phyloP scores from a whole-genome alignment of 495 filamentous ascomycete genomes.

The Glutinoglossum americanum region DNA sequence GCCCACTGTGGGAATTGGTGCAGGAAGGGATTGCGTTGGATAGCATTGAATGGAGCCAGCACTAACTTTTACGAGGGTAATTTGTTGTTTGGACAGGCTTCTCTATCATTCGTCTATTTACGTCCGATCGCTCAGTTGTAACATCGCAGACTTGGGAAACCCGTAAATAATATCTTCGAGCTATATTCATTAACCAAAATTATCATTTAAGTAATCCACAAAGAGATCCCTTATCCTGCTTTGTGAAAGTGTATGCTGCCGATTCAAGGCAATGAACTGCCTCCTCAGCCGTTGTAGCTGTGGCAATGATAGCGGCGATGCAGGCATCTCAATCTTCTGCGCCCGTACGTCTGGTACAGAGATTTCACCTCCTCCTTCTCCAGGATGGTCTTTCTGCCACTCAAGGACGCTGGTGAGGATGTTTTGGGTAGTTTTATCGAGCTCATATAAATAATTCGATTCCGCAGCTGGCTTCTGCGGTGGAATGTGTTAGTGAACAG shows the following conservation, averaged over 20 bases:
- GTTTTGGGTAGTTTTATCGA: slow-evolving; percentile 69
- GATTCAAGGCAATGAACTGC: slow-evolving; percentile 68
- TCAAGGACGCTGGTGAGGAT: slow-evolving; percentile 54
- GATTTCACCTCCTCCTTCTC: slow-evolving; percentile 32
- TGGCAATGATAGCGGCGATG: slow-evolving; percentile 32
- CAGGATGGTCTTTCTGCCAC: slow-evolving; percentile 44
- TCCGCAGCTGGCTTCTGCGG: slow-evolving; percentile 36
- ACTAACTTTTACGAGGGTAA: slow-evolving; percentile 26
- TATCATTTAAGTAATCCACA: slow-evolving; percentile 52
- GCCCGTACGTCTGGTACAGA: slow-evolving; percentile 15
- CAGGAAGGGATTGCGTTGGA: slow-evolving; percentile 91
- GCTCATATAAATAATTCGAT: slow-evolving; percentile 60
- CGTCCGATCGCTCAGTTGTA: background rate
- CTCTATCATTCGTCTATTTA: background rate
- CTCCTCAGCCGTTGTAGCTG: slow-evolving; percentile 64
- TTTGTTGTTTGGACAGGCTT: background rate
- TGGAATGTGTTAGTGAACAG: background rate
- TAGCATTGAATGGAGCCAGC: slow-evolving; percentile 95
- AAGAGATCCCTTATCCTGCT: slow-evolving; percentile 43
- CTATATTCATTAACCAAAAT: slow-evolving; percentile 18
- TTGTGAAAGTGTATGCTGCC: slow-evolving; percentile 31
- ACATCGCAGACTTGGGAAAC: background rate
- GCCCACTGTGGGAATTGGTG: slow-evolving; percentile 92
- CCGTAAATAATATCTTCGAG: background rate
- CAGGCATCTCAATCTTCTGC: slow-evolving; percentile 30